A percentile compares a stretch with the other conserved stretches of the same genome.
phyloP scores from a whole-genome alignment of 768 basidiomycete genomes.

The Pisolithus microcarpus region DNA sequence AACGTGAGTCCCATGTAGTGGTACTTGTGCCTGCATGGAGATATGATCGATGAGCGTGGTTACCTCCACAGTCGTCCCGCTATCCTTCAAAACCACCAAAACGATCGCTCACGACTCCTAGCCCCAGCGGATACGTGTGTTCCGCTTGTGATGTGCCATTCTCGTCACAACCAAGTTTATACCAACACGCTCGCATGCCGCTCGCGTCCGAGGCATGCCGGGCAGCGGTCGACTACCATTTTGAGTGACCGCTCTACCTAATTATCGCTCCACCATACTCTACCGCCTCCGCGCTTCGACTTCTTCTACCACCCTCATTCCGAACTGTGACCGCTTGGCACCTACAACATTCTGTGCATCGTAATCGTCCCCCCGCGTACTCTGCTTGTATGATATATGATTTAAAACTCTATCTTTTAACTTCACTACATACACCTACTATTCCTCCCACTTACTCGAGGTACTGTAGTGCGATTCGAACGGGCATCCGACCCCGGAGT shows the following conservation, averaged over 20 bases:
- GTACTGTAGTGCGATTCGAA: slow-evolving; percentile 5
- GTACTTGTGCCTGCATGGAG: not conserved
- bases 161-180: slow-evolving; percentile 48
- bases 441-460: slow-evolving; percentile 7
- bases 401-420: slow-evolving; percentile 20
- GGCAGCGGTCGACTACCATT: slow-evolving; percentile 66
- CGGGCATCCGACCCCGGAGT: slow-evolving; percentile 10
- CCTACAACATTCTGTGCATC: slow-evolving; percentile 10
- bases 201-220: slow-evolving; percentile 62
- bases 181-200: slow-evolving; percentile 50
- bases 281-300: not conserved
- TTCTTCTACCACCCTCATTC: not conserved
- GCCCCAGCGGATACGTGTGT: slow-evolving; percentile 53
- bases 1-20: slow-evolving; percentile 23
- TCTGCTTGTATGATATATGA: slow-evolving; percentile 11
- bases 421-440: slow-evolving; percentile 14
- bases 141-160: slow-evolving; percentile 71
- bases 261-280: too few species aligned
- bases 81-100: slow-evolving; percentile 57
- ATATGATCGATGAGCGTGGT: slow-evolving; percentile 4
- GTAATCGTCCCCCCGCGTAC: slow-evolving; percentile 23
- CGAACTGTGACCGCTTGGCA: slow-evolving; percentile 11
- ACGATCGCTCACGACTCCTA: slow-evolving; percentile 42
- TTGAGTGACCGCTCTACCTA: slow-evolving; percentile 36
- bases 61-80: slow-evolving; percentile 33